These are phyloP conservation scores for Microcera coccophila DNA, from an alignment of 2,329 filamentous ascomycete genomes.

Conservation along the genomic window DNA sequence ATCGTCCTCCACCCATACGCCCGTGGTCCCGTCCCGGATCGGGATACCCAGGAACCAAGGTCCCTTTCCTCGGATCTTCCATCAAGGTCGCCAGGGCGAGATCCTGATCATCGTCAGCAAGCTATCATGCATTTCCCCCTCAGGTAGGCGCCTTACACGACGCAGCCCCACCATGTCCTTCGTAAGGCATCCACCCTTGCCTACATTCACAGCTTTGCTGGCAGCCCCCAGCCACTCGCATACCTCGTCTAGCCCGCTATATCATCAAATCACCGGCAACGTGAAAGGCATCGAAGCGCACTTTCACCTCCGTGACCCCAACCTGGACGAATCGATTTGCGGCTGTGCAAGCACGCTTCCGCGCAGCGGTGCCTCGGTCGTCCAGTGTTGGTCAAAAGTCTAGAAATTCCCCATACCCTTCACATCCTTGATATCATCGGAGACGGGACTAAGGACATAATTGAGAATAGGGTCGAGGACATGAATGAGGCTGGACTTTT, in stretches of 20 bases:
- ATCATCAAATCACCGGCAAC: background rate
- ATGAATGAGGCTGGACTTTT: too few relatives aligned
- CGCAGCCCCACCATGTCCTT: background rate
- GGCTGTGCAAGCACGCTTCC: too few relatives aligned
- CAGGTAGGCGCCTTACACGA: background rate
- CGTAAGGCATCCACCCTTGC: background rate
- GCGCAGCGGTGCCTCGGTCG: too few relatives aligned
- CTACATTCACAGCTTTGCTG: background rate
- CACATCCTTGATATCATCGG: too few relatives aligned
- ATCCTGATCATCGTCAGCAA: background rate
- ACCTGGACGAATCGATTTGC: background rate
- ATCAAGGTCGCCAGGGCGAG: background rate
- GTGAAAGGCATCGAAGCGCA: background rate
- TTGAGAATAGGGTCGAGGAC: too few relatives aligned
- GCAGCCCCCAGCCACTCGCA: constrained; percentile 13
- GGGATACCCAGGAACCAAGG: constrained; percentile 27
- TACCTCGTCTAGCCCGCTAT: background rate
- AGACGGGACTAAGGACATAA: too few relatives aligned
- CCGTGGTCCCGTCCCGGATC: constrained; percentile 23
- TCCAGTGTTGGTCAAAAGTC: too few relatives aligned
- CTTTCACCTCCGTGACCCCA: background rate
- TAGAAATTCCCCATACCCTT: too few relatives aligned
- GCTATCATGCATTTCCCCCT: constrained; percentile 1
- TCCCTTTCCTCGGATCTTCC: background rate
- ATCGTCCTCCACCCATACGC: constrained; percentile 25